phyloP scores from a whole-genome alignment of 2,329 filamentous ascomycete species.

The Fusarium continuum region DNA sequence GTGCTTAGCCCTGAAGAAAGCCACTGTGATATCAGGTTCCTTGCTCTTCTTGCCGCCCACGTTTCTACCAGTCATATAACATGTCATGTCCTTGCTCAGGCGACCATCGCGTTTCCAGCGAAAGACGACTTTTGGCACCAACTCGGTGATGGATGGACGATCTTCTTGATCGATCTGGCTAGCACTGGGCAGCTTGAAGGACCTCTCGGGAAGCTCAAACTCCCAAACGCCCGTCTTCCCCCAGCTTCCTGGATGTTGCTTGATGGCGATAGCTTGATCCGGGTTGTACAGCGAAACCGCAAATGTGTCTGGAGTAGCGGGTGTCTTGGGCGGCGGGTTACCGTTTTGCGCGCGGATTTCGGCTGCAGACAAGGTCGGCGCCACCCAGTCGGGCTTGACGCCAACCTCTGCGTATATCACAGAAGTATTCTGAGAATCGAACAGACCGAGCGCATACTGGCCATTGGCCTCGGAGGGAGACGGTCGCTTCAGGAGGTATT shows the following conservation, averaged over 20 bases:
- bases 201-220: slow-evolving; percentile 88
- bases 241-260: slow-evolving; percentile 78
- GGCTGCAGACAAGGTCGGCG: slow-evolving; percentile 81
- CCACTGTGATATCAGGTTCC: slow-evolving; percentile 96
- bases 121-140: slow-evolving; percentile 81
- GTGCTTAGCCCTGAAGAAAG: slow-evolving; percentile 77
- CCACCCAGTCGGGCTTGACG: slow-evolving; percentile 84
- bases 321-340: slow-evolving; percentile 66
- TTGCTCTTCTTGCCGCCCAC: slow-evolving; percentile 81
- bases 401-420: slow-evolving; percentile 89
- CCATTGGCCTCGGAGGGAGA: slow-evolving; percentile 75
- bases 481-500: slow-evolving; percentile 83
- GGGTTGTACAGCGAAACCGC: slow-evolving; percentile 93
- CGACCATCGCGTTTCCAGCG: slow-evolving; percentile 90
- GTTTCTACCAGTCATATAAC: slow-evolving; percentile 83
- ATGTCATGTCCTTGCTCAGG: slow-evolving; percentile 86
- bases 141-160: slow-evolving; percentile 51
- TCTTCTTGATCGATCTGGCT: slow-evolving; percentile 79
- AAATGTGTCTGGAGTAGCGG: slow-evolving; percentile 80
- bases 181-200: slow-evolving; percentile 81
- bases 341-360: slow-evolving; percentile 77
- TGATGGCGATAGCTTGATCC: slow-evolving; percentile 80
- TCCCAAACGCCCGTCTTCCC: slow-evolving; percentile 85
- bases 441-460: slow-evolving; percentile 86
- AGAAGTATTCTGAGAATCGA: slow-evolving; percentile 81